phyloP scores from a whole-genome alignment of 2,329 filamentous ascomycete species.

The Metarhizium guizhouense region DNA sequence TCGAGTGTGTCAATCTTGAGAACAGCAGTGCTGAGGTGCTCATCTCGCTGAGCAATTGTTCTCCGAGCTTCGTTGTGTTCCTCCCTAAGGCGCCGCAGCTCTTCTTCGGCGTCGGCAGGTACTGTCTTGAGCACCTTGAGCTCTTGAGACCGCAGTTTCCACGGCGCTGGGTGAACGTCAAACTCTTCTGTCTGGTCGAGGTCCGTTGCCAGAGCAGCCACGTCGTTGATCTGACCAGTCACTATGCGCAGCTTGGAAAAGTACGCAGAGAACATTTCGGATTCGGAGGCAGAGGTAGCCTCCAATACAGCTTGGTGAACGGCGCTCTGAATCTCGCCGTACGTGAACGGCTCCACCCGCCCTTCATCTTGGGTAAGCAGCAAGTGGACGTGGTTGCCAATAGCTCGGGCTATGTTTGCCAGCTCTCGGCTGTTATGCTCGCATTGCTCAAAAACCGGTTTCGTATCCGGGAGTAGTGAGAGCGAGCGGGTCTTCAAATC shows the following conservation, averaged over 20 bases:
- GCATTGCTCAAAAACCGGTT: constrained; percentile 60
- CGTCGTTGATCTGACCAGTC: constrained; percentile 56
- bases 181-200: constrained; percentile 70
- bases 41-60: constrained; percentile 63
- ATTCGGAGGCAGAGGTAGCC: constrained; percentile 47
- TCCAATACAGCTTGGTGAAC: constrained; percentile 44
- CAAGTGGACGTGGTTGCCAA: constrained; percentile 57
- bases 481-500: constrained; percentile 71
- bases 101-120: constrained; percentile 75
- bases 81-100: constrained; percentile 70
- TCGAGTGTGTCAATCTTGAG: constrained; percentile 92
- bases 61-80: constrained; percentile 71
- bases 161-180: constrained; percentile 66
- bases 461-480: constrained; percentile 59
- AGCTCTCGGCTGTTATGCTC: constrained; percentile 57
- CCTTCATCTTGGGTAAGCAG: constrained; percentile 62
- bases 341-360: constrained; percentile 56
- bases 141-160: constrained; percentile 73
- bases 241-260: constrained; percentile 57
- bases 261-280: constrained; percentile 63
- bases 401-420: constrained; percentile 54
- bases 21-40: constrained; percentile 75
- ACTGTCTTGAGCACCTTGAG: constrained; percentile 74
- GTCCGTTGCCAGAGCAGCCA: constrained; percentile 61
- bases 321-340: constrained; percentile 55